Conservation (phyloP, 1,139 yeast species). For the Candida buenavistaensis region DNA sequence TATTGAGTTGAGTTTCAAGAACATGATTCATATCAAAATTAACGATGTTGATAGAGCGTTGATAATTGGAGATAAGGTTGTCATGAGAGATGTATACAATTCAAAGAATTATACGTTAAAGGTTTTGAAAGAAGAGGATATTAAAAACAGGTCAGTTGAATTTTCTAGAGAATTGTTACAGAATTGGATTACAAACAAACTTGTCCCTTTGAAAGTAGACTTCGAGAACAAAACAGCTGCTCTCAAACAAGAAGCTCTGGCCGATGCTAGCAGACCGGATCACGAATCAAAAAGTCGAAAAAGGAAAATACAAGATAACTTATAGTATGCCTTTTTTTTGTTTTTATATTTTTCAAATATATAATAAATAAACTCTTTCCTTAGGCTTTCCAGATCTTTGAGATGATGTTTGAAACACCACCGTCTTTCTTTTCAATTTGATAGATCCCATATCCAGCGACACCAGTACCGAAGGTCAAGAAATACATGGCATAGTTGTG, state of each 20-base stretch:
- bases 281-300: slow-evolving; percentile 1
- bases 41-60: slow-evolving; percentile 26
- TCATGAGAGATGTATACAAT: slow-evolving; percentile 34
- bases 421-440: slow-evolving; percentile 69
- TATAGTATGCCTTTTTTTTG: neutral
- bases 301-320: slow-evolving; percentile 6
- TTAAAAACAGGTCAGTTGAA: slow-evolving; percentile 19
- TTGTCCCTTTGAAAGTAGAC: slow-evolving; percentile 11
- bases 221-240: slow-evolving; percentile 1
- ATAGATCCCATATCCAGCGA: slow-evolving; percentile 79
- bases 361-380: slow-evolving; percentile 4
- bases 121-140: slow-evolving; percentile 25
- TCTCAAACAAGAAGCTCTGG: neutral
- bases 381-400: slow-evolving; percentile 43
- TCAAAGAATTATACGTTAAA: slow-evolving; percentile 18
- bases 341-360: neutral
- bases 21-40: slow-evolving; percentile 26
- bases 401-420: slow-evolving; percentile 36
- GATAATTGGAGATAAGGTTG: slow-evolving; percentile 18
- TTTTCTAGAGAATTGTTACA: slow-evolving; percentile 18
- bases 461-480: slow-evolving; percentile 68
- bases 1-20: slow-evolving; percentile 28
- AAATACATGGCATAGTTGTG: slow-evolving; percentile 63
- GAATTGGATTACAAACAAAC: slow-evolving; percentile 22
- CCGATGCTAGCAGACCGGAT: neutral